Evolutionary conservation across 805 yeast species (phyloP).

Genomic region (Zygosaccharomyces kombuchaensis): DNA sequence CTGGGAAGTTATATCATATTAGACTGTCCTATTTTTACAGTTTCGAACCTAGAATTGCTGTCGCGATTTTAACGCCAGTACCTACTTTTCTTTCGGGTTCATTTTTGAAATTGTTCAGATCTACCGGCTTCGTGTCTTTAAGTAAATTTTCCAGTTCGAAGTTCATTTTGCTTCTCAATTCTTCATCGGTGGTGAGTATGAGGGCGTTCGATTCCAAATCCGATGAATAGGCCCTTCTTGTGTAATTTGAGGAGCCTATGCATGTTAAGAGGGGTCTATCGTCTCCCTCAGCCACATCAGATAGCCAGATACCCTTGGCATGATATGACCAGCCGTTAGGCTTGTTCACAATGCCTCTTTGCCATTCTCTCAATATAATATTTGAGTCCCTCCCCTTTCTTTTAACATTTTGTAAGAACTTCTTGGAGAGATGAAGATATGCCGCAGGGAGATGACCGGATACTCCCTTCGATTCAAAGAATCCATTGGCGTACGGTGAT

Average conservation of each 20-base stretch:
- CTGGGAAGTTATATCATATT: not conserved
- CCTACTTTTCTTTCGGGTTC: slow-evolving; percentile 59
- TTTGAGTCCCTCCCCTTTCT: slow-evolving; percentile 38
- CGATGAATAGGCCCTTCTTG: slow-evolving; percentile 78
- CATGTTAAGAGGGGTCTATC: slow-evolving; percentile 66
- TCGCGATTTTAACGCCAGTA: slow-evolving; percentile 59
- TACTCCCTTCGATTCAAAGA: slow-evolving; percentile 77
- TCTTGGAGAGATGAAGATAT: slow-evolving; percentile 68
- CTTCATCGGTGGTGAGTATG: slow-evolving; percentile 62
- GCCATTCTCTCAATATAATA: slow-evolving; percentile 77
- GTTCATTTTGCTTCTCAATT: slow-evolving; percentile 53
- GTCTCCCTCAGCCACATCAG: slow-evolving; percentile 38
- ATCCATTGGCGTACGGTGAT: slow-evolving; percentile 90
- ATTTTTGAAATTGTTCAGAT: slow-evolving; percentile 55
- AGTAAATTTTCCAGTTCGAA: slow-evolving; percentile 60
- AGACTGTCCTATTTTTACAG: slow-evolving; percentile 21
- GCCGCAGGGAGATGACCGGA: slow-evolving; percentile 83
- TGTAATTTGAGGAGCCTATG: slow-evolving; percentile 90
- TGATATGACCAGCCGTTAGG: slow-evolving; percentile 95
- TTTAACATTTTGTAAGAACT: slow-evolving; percentile 54
- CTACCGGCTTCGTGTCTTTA: slow-evolving; percentile 48
- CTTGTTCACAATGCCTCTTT: slow-evolving; percentile 74
- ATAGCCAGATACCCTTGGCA: slow-evolving; percentile 92
- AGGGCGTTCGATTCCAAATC: slow-evolving; percentile 89
- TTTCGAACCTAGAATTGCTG: slow-evolving; percentile 57